Evolutionary conservation across 2,329 filamentous ascomycete species (phyloP), one percentile per base, ranked within the genome.

Genomic region (Colletotrichum australisinense): DNA sequence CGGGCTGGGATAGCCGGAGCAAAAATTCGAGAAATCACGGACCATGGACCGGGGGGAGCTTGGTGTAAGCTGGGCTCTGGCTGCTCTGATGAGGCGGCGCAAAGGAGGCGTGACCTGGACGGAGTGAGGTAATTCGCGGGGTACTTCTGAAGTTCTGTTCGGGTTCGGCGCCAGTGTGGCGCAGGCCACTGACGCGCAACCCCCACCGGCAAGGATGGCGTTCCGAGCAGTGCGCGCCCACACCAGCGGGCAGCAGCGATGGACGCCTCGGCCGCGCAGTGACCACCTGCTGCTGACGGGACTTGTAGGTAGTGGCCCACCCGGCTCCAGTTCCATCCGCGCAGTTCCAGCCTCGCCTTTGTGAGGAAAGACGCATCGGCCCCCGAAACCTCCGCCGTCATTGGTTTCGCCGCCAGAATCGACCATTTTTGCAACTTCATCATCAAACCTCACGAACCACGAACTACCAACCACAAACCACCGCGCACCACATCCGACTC

Each of bases 151-250:
- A 32, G 1, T 32, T 26, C 35, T 32, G 30, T 46, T 67, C 63
- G 46, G 56, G 11, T 66, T 56, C 57, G 57, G 67, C 32, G 19
- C 8, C 49, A 72, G 52, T 72, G 69, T 72, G 69, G 69, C 69
- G 69, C 66, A 64, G 69, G 53, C 32, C 26, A 72, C 59, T 63
- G 59, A 72, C 69, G 58, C 69, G 64, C 69, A 72, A 72, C 66
- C 57, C 60, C 65, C 57, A 63, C 58, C 30, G 16, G 32, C 68
- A 71, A 46, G 68, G 68, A 49, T 60, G 35, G 7, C 60, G 53
- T 56, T 67, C 68, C 32, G 56, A 66, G 63, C 53, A 59, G 53
- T 16, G 38, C 38, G 38, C 14, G 38, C 38, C 38, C 38, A 42
- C 38, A 42, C 38, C 14, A 42, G 38, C 16, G 38, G 16, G 38